phyloP scores from a whole-genome alignment of 2,329 filamentous ascomycete species.

The Blastomyces emzantsi region DNA sequence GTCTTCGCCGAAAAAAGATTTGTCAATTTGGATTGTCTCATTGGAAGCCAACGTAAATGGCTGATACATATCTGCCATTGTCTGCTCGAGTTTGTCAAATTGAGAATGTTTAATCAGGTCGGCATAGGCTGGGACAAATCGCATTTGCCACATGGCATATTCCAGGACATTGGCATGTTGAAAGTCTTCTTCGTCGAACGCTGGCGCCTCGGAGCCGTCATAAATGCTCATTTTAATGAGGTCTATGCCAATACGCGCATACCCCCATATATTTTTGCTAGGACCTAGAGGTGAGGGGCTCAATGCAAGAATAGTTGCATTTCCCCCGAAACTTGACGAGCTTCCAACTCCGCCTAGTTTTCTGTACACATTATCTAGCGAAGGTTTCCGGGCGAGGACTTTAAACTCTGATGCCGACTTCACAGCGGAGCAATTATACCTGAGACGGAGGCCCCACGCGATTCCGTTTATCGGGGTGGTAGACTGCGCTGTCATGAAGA shows the following conservation, averaged over 20 bases:
- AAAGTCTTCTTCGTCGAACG: slow-evolving; percentile 3
- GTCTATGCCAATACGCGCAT: neutral
- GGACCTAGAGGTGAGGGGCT: neutral
- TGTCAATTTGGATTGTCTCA: neutral
- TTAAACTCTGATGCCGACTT: slow-evolving; percentile 10
- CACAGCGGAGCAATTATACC: slow-evolving; percentile 11
- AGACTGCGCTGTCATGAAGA: slow-evolving; percentile 11
- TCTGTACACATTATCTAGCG: too few relatives aligned
- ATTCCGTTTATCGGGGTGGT: slow-evolving; percentile 7
- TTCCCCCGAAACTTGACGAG: neutral
- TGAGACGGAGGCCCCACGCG: slow-evolving; percentile 10
- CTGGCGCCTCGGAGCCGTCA: neutral
- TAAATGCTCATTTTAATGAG: neutral
- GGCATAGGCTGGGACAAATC: neutral
- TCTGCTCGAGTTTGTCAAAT: slow-evolving; percentile 5
- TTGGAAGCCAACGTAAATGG: neutral
- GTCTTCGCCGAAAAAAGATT: neutral
- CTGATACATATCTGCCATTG: slow-evolving; percentile 6
- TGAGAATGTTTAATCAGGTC: neutral
- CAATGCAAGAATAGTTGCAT: neutral
- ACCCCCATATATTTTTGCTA: slow-evolving; percentile 2
- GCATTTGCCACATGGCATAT: slow-evolving; percentile 4
- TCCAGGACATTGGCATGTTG: slow-evolving; percentile 1
- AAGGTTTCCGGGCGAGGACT: neutral
- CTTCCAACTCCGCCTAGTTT: neutral